Percentiles rank a stretch among this genome's conserved stretches.
Conservation (phyloP, 2,329 filamentous ascomycete species). For the Fonsecaea pugnacius region DNA sequence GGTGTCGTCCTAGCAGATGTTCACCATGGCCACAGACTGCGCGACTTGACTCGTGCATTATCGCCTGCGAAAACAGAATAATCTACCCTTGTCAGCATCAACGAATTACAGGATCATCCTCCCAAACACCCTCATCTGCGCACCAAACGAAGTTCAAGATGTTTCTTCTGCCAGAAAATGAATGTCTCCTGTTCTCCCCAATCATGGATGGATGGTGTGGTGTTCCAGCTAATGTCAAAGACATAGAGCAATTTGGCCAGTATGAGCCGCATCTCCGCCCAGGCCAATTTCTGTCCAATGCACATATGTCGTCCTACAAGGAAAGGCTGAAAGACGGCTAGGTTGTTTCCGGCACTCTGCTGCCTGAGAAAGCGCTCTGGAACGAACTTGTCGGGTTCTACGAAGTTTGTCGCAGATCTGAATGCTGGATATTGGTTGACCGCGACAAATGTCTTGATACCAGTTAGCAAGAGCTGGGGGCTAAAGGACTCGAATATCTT, state of each 20-base stretch:
- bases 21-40: background rate
- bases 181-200: constrained; percentile 24
- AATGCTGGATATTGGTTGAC: constrained; percentile 23
- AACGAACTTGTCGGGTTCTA: constrained; percentile 15
- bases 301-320: constrained; percentile 47
- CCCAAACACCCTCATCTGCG: background rate
- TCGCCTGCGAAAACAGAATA: background rate
- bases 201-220: constrained; percentile 14
- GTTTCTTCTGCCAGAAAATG: constrained; percentile 27
- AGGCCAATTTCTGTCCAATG: constrained; percentile 49
- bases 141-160: constrained; percentile 14
- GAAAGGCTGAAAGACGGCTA: constrained; percentile 53
- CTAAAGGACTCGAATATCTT: constrained; percentile 9
- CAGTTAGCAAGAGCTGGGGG: constrained; percentile 42
- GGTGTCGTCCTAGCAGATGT: background rate
- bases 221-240: constrained; percentile 49
- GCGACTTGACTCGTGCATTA: background rate
- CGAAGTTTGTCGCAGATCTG: constrained; percentile 18
- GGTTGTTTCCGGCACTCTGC: constrained; percentile 31
- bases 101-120: background rate
- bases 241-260: constrained; percentile 55
- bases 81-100: background rate
- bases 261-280: constrained; percentile 57
- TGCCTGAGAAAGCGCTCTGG: constrained; percentile 25
- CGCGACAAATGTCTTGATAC: constrained; percentile 21